Evolutionary conservation across 164 flowering plant species (phyloP), one percentile per base, ranked within the genome.

Genomic region (Vitis rupestris): DNA sequence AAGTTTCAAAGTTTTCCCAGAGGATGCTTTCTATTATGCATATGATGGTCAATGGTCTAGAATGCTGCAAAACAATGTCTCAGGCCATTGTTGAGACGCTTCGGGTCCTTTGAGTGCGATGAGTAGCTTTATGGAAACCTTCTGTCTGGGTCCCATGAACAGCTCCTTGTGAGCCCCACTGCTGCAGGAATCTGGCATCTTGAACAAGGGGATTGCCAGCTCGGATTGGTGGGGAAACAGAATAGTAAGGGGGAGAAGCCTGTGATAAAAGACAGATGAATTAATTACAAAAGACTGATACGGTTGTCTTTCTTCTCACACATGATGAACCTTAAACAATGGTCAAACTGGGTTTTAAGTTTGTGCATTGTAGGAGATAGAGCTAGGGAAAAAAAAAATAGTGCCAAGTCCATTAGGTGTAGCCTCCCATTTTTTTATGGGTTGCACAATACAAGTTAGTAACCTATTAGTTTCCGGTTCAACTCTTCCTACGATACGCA

Each of bases 181-280:
- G 75, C 50, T 72, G 70, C 2, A 37, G 70, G 64, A 76, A 76
- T 19, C 67, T 52, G 1, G 44, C 72, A 65, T 76, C 79, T 64
- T 64, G 75, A 61, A 72, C 59, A 14, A 76, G 59, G 16, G 79
- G 79, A 60, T 76, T 76, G 59, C 69, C 61, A 3, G 75, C 23
- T 58, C 79, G 79, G 59, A 68, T 17, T 2, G 75, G 79, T 52
- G 79, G 79, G 19, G 79, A 76, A 49, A 71, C 75, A 13, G 67
- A 64, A 61, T 63, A 76, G 31, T 10, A 72, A 3, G 79, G 69
- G 10, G 79, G 79, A 9, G 79, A 72, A n/a, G 75, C 79, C 79
- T 76, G 67, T 31, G 16, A 19, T 0, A 10, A 47, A 23, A 65
- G 9, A 48, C 12, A 51, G 10, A 50, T 37, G 14, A 55, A 49